Evolutionary conservation across 2,329 filamentous ascomycete species (phyloP).

Genomic region (Clonostachys sp.): DNA sequence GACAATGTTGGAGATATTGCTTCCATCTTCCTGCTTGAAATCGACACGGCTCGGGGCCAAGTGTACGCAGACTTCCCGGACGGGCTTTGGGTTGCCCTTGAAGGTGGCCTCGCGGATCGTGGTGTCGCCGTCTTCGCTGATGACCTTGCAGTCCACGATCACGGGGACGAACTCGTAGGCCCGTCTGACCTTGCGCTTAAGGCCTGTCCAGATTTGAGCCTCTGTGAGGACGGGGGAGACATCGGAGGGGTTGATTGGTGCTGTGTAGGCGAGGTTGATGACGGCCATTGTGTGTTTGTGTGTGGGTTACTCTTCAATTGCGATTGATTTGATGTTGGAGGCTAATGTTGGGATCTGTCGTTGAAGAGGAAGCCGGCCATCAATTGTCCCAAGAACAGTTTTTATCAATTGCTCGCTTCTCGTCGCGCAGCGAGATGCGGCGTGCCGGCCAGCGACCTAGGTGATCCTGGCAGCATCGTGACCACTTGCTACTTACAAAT

Average conservation of each 20-base stretch:
- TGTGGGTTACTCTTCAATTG: too few relatives aligned
- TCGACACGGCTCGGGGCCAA: conserved; percentile 23
- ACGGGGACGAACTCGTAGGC: conserved; percentile 29
- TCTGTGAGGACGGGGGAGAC: conserved; percentile 17
- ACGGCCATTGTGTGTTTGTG: conserved; percentile 17
- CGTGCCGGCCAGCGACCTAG: too few relatives aligned
- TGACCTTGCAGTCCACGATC: conserved; percentile 22
- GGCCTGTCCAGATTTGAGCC: conserved; percentile 25
- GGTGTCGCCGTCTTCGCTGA: conserved; percentile 17
- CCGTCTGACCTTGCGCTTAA: conserved; percentile 25
- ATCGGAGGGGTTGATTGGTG: conserved; percentile 25
- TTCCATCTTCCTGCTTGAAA: conserved; percentile 27
- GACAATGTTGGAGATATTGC: conserved; percentile 24
- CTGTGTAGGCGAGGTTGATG: conserved; percentile 22
- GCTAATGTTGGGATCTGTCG: too few relatives aligned
- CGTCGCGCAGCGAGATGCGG: too few relatives aligned
- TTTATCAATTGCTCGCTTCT: too few relatives aligned
- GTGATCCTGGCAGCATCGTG: too few relatives aligned
- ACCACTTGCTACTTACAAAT: too few relatives aligned
- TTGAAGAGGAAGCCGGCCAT: too few relatives aligned
- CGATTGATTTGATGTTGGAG: too few relatives aligned
- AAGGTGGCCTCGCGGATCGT: conserved; percentile 22
- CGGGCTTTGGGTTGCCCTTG: conserved; percentile 5
- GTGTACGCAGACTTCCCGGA: conserved; percentile 22
- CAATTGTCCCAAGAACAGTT: too few relatives aligned